phyloP scores from a whole-genome alignment of 495 filamentous ascomycete genomes.

The Margaritispora aquatica region DNA sequence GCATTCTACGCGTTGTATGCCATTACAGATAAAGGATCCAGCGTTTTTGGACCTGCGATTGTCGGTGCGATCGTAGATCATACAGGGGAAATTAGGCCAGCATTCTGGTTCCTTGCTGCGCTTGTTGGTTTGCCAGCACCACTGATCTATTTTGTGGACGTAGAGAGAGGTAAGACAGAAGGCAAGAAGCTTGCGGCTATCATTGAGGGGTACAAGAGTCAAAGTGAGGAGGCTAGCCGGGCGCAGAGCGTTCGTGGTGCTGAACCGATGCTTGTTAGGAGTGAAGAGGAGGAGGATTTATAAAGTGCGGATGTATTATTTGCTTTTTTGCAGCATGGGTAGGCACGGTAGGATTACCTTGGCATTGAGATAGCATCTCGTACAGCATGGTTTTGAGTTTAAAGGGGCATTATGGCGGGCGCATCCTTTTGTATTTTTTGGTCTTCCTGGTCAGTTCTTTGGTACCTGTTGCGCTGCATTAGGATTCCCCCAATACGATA shows the following conservation, averaged over 20 bases:
- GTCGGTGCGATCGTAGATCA: slow-evolving; percentile 88
- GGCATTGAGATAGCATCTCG: no score
- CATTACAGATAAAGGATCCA: slow-evolving; percentile 95
- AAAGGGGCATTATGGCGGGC: no score
- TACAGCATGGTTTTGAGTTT: no score
- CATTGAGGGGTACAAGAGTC: slow-evolving; percentile 49
- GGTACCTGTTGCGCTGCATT: no score
- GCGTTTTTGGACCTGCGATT: slow-evolving; percentile 88
- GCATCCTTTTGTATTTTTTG: no score
- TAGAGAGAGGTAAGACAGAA: slow-evolving; percentile 81
- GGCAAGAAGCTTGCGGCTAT: slow-evolving; percentile 63
- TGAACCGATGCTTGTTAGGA: slow-evolving; percentile 3
- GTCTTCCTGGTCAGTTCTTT: no score
- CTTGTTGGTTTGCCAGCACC: slow-evolving; percentile 78
- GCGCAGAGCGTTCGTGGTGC: slow-evolving; percentile 5
- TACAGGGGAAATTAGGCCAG: slow-evolving; percentile 84
- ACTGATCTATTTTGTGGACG: slow-evolving; percentile 77
- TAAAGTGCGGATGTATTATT: neutral
- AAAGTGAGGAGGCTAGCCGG: slow-evolving; percentile 6
- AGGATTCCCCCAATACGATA: no score
- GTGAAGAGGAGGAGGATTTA: slow-evolving; percentile 14
- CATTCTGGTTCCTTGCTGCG: slow-evolving; percentile 86
- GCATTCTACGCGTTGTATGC: slow-evolving; percentile 96
- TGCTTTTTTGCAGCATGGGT: no score
- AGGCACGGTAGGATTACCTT: no score